A percentile compares a stretch with the other conserved stretches of the same genome.
phyloP scores from a whole-genome alignment of 106 monocot species.

The Dendrobium nobile region DNA sequence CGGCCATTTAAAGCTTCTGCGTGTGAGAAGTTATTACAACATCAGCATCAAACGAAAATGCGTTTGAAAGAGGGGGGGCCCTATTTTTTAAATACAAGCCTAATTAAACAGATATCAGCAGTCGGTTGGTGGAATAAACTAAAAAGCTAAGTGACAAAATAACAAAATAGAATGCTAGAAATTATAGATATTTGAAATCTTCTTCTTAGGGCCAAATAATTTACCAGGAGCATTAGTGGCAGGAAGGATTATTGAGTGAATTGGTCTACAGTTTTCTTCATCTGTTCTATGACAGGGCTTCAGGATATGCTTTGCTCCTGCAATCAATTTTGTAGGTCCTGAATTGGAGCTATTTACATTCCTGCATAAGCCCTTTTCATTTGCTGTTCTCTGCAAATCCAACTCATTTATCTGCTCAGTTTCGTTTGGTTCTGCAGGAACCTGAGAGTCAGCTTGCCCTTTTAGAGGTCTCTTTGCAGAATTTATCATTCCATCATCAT shows the following conservation, averaged over 20 bases:
- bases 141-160: neutral
- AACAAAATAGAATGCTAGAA: constrained; percentile 24
- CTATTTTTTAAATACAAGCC: neutral
- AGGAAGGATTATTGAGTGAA: constrained; percentile 37
- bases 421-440: no score
- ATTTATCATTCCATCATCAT: constrained; percentile 14
- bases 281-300: constrained; percentile 38
- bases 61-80: no score
- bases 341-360: constrained; percentile 5
- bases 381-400: neutral
- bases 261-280: constrained; percentile 21
- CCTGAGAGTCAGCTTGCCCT: no score
- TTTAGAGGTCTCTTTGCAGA: constrained; percentile 25
- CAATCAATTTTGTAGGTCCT: constrained; percentile 51
- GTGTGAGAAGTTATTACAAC: neutral
- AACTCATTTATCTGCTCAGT: neutral
- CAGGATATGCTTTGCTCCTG: constrained; percentile 68
- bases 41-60: neutral
- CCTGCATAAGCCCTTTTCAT: constrained; percentile 9
- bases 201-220: constrained; percentile 24
- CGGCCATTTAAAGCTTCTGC: neutral
- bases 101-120: neutral
- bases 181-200: constrained; percentile 40
- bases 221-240: constrained; percentile 17
- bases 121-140: neutral